These are phyloP conservation scores for Sclerotinia minor DNA, from an alignment of 2,329 filamentous ascomycete genomes.

Conservation along the genomic window DNA sequence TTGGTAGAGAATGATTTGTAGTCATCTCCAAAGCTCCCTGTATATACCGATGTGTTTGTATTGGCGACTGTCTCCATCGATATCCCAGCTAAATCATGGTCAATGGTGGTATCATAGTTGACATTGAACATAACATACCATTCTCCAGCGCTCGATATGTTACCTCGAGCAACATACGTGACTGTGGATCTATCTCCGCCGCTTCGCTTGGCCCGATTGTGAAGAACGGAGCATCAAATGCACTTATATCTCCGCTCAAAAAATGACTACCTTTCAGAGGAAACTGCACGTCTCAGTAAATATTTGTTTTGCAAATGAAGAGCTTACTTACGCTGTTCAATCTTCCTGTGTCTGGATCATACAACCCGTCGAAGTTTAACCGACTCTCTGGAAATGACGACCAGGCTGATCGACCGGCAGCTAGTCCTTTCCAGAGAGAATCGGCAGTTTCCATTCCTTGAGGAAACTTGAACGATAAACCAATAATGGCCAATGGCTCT, in stretches of 20 bases:
- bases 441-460: conserved; percentile 53
- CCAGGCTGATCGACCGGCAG: conserved; percentile 64
- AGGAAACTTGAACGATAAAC: conserved; percentile 54
- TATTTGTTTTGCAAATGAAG: background rate
- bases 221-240: conserved; percentile 33
- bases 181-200: conserved; percentile 49
- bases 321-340: background rate
- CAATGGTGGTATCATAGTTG: background rate
- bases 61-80: conserved; percentile 7
- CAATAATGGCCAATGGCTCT: conserved; percentile 47
- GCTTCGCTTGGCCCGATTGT: conserved; percentile 27
- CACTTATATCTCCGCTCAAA: conserved; percentile 24
- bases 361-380: conserved; percentile 49
- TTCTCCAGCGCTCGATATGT: conserved; percentile 38
- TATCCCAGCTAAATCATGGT: conserved; percentile 6
- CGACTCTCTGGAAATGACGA: conserved; percentile 41
- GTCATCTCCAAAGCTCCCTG: conserved; percentile 47
- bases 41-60: conserved; percentile 47
- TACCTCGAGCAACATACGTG: conserved; percentile 51
- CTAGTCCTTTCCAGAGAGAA: conserved; percentile 72
- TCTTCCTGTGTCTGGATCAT: conserved; percentile 43
- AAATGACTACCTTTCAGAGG: conserved; percentile 11
- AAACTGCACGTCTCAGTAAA: background rate
- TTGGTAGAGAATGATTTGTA: background rate
- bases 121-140: background rate